A percentile compares a stretch with the other conserved stretches of the same genome.
These are phyloP conservation scores for Fraxinus anomala DNA, from an alignment of 257 asterid genomes.

Conservation along the genomic window DNA sequence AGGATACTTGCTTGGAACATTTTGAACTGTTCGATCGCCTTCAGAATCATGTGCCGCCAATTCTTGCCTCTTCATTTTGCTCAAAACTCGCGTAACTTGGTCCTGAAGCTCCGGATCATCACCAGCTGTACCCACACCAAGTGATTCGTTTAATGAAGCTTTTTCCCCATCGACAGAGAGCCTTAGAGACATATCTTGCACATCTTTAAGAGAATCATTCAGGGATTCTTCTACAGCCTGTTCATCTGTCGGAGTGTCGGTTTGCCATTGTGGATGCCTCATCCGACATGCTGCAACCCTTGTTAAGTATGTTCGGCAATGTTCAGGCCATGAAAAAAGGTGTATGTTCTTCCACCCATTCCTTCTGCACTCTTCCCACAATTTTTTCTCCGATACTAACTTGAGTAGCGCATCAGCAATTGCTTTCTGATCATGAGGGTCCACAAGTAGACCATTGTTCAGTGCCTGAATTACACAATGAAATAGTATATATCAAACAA, in stretches of 20 bases:
- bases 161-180: conserved; percentile 55
- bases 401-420: conserved; percentile 53
- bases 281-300: conserved; percentile 54
- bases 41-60: too few species aligned
- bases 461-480: conserved; percentile 37
- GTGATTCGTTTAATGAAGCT: conserved; percentile 37
- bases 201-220: conserved; percentile 54
- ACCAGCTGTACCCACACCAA: conserved; percentile 28
- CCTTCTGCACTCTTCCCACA: conserved; percentile 55
- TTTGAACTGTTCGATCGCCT: too few species aligned
- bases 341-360: conserved; percentile 63
- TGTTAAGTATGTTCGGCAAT: conserved; percentile 52
- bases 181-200: conserved; percentile 50
- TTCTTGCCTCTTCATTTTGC: conserved; percentile 46
- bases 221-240: conserved; percentile 39
- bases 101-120: conserved; percentile 36
- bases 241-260: conserved; percentile 47
- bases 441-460: conserved; percentile 51
- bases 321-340: conserved; percentile 62
- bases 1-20: background rate
- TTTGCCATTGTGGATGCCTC: conserved; percentile 60
- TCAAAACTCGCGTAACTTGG: conserved; percentile 44
- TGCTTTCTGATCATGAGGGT: conserved; percentile 54
- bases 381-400: conserved; percentile 52
- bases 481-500: background rate